A percentile compares a stretch with the other conserved stretches of the same genome.
These are phyloP conservation scores for Coelastrella sp. DNA, from an alignment of 139 green algal species.

Conservation along the genomic window DNA sequence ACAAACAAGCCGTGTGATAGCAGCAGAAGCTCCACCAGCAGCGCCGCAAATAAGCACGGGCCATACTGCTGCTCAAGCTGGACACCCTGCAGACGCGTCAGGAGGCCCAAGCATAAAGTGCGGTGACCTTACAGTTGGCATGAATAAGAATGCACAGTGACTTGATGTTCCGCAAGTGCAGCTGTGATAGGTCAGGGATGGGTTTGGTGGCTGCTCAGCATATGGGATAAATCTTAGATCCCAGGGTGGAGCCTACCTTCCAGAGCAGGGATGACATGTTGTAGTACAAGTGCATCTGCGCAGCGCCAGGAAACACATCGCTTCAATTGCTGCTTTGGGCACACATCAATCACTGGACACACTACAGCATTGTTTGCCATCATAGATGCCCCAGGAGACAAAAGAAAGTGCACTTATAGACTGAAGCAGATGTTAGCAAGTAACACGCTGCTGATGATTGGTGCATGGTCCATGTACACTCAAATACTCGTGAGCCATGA, in stretches of 20 bases:
- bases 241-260: slow-evolving; percentile 62
- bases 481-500: not conserved
- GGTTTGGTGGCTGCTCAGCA: too few relatives aligned
- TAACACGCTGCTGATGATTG: not conserved
- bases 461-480: not conserved
- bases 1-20: slow-evolving; percentile 60
- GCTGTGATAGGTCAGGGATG: too few relatives aligned
- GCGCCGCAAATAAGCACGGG: slow-evolving; percentile 55
- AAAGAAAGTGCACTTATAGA: not conserved
- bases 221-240: not conserved
- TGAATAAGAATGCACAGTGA: too few relatives aligned
- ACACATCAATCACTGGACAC: too few relatives aligned
- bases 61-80: slow-evolving; percentile 76
- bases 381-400: too few relatives aligned
- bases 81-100: slow-evolving; percentile 59
- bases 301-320: not conserved
- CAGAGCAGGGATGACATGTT: slow-evolving; percentile 84
- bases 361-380: too few relatives aligned
- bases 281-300: slow-evolving; percentile 77
- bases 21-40: slow-evolving; percentile 75
- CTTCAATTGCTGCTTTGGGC: too few relatives aligned
- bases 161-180: too few relatives aligned
- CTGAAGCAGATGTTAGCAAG: not conserved
- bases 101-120: too few relatives aligned
- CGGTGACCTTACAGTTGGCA: too few relatives aligned